Evolutionary conservation across 495 filamentous ascomycete species (phyloP), one percentile per base, ranked within the genome.

Genomic region (Hypoxylon perforatum): DNA sequence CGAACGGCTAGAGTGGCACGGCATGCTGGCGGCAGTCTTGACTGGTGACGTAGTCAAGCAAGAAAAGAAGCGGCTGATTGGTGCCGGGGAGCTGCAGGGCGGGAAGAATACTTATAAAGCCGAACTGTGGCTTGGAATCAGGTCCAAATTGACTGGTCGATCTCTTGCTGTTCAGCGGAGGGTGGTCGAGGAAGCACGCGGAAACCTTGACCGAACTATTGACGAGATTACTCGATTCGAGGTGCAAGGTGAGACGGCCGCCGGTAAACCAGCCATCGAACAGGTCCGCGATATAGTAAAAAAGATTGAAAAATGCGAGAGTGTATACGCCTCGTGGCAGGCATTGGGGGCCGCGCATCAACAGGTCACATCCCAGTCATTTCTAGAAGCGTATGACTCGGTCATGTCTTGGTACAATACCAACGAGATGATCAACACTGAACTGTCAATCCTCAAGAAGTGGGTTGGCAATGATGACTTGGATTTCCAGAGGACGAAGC

Each of bases 381-480:
- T 92, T 73, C 80, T 82, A 48, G 87, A 92, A 44, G 93, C 91
- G 38, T 93, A 90, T 68, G 92, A 94, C 63, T 88, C 95, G 28
- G 86, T 99, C 55, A 89, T 96, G 57, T 87, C 96, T 0, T 99
- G 95, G 95, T 90, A 97, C 77, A 98, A 97, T 75, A 97, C 94
- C 41, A 98, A 94, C n/a, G 87, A 94, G 72, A 88, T 98, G 68
- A 98, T 99, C 81, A 97, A 94, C 73, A 98, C 92, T 3, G 91
- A 98, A 74, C 83, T 99, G 45, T 88, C 87, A 25, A 92, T 98
- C 59, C 76, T 99, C 59, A 92, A 93, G 74, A 92, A 87, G 56
- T 99, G 95, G 95, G 95, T 98, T 35, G 95, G 95, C 18, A 99
- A 99, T 73, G 91, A 92, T 44, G 93, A 94, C 70, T 85, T 99